phyloP scores from a whole-genome alignment of 2,329 filamentous ascomycete species.

The Penicillium sp. region DNA sequence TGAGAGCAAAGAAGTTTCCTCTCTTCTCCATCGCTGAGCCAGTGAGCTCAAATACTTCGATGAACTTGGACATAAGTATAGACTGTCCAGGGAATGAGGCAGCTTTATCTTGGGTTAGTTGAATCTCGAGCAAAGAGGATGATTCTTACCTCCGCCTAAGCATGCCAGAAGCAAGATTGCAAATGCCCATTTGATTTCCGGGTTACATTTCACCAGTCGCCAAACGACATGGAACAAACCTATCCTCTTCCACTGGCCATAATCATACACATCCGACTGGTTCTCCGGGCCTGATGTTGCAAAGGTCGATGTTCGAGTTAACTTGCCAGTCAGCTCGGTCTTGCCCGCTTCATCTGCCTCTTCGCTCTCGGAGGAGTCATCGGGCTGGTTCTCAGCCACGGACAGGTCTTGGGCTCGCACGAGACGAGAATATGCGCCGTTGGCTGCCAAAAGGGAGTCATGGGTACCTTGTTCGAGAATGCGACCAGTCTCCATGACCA shows the following conservation, averaged over 20 bases:
- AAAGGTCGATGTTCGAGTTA: slow-evolving; percentile 4
- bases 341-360: neutral
- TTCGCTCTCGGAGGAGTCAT: slow-evolving; percentile 6
- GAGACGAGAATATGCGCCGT: slow-evolving; percentile 41
- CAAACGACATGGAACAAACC: slow-evolving; percentile 6
- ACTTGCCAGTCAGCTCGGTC: neutral
- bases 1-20: slow-evolving; percentile 48
- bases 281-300: slow-evolving; percentile 1
- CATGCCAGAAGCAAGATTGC: neutral
- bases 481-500: slow-evolving; percentile 46
- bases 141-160: slow-evolving; percentile 1
- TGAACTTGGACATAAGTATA: slow-evolving; percentile 31
- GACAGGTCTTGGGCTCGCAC: slow-evolving; percentile 52
- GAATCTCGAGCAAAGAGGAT: neutral
- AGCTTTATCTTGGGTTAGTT: slow-evolving; percentile 26
- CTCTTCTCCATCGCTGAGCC: slow-evolving; percentile 1
- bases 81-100: slow-evolving; percentile 51
- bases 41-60: slow-evolving; percentile 20
- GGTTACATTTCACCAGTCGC: slow-evolving; percentile 1
- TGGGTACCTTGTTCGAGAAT: slow-evolving; percentile 50
- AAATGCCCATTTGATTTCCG: slow-evolving; percentile 6
- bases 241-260: slow-evolving; percentile 7
- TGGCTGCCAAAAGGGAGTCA: slow-evolving; percentile 33
- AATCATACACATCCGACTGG: slow-evolving; percentile 5
- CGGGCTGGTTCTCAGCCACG: slow-evolving; percentile 11